Conservation (phyloP, 2,329 filamentous ascomycete genomes). For the Pestalotiopsis sp. region DNA sequence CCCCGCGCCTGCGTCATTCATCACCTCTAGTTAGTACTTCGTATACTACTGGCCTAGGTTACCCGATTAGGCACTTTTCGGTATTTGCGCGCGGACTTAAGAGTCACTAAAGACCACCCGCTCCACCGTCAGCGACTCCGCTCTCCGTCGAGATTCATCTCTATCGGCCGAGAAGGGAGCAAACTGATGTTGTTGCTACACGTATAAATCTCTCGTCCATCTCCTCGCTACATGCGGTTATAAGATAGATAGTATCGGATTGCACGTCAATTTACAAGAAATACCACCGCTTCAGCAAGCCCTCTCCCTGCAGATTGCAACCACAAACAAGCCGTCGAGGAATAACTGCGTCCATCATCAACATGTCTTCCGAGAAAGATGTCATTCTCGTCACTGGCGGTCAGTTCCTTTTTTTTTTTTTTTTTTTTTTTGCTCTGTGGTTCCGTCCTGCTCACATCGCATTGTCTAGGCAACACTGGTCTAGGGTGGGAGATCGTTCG, state of each 20-base stretch:
- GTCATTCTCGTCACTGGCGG: constrained; percentile 10
- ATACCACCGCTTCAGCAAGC: not conserved
- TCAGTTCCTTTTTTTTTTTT: not conserved
- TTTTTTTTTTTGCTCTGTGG: too few species aligned
- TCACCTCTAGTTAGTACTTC: too few species aligned
- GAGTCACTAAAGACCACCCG: not conserved
- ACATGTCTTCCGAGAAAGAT: constrained; percentile 9
- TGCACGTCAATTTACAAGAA: too few species aligned
- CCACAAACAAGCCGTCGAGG: not conserved
- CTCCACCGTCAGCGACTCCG: not conserved
- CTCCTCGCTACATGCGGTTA: too few species aligned
- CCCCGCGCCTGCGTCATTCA: too few species aligned
- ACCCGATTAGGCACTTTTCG: too few species aligned
- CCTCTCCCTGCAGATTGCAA: not conserved
- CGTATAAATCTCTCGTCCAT: too few species aligned
- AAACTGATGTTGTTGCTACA: not conserved
- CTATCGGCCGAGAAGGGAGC: not conserved
- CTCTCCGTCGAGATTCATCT: not conserved
- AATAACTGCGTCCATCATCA: not conserved
- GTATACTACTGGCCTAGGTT: too few species aligned
- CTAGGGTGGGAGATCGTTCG: constrained; percentile 4
- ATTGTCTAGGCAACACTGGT: constrained; percentile 8
- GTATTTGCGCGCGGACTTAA: not conserved
- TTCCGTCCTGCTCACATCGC: not conserved
- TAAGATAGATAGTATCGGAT: too few species aligned